phyloP scores from a whole-genome alignment of 306 rosid genomes.

The Bauhinia variegata region DNA sequence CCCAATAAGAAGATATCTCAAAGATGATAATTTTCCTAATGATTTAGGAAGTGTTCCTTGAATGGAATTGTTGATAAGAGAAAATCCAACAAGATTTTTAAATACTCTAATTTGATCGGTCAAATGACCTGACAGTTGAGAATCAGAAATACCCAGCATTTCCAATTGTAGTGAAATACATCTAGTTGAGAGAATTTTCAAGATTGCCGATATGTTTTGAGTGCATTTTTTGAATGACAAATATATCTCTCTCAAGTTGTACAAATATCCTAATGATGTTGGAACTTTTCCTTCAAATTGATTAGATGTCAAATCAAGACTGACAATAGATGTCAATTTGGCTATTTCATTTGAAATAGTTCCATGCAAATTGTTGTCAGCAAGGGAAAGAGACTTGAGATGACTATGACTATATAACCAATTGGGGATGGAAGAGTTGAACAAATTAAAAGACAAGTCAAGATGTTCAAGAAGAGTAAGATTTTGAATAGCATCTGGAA shows the following conservation, averaged over 20 bases:
- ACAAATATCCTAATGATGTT: conserved; percentile 1
- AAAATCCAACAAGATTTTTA: not conserved
- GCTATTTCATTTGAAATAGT: not conserved
- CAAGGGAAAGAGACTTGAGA: conserved; percentile 19
- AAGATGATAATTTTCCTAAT: not conserved
- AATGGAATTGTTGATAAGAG: not conserved
- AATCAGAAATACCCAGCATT: fast-evolving
- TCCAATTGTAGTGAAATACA: not conserved
- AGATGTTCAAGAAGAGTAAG: conserved; percentile 40
- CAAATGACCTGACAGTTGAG: conserved; percentile 22
- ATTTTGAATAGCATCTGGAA: conserved; percentile 1
- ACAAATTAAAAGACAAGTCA: fast-evolving
- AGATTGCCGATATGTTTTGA: not conserved
- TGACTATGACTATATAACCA: not conserved
- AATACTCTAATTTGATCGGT: conserved; percentile 11
- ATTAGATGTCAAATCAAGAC: not conserved
- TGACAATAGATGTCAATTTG: conserved; percentile 24
- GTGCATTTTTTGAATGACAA: not conserved
- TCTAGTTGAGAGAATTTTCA: not conserved
- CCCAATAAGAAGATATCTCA: not conserved
- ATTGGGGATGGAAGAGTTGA: conserved; percentile 31
- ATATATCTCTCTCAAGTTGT: conserved; percentile 9
- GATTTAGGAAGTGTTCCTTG: not conserved
- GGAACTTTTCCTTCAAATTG: not conserved
- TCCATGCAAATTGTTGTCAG: not conserved